Conservation (phyloP, 345 rosid genomes). For the Eucalyptus lansdowneana region DNA sequence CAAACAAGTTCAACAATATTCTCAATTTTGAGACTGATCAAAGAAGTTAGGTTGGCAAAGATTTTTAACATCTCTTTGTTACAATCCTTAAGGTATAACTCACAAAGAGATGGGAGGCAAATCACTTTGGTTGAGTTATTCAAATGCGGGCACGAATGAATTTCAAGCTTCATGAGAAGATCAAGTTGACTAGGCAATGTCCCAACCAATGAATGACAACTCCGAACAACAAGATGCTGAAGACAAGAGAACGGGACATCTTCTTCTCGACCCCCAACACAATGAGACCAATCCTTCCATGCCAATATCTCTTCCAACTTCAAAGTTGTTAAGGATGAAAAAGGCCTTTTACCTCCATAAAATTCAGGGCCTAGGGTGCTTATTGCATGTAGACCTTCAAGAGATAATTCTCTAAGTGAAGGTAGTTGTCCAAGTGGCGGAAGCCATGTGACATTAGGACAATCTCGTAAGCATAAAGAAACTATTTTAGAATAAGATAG, state of each 20-base stretch:
- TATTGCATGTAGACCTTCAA: background rate
- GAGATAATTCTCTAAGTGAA: background rate
- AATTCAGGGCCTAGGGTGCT: background rate
- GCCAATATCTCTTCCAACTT: background rate
- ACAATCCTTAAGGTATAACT: background rate
- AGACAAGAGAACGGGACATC: background rate
- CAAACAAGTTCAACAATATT: background rate
- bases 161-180: background rate
- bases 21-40: background rate
- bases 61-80: background rate
- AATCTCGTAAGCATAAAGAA: background rate
- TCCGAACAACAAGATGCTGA: background rate
- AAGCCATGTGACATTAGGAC: rapidly evolving
- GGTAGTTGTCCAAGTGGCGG: background rate
- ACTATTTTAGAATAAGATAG: background rate
- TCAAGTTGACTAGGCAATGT: rapidly evolving
- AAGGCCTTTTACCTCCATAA: background rate
- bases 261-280: rapidly evolving
- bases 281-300: background rate
- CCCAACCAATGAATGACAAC: rapidly evolving
- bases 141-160: rapidly evolving
- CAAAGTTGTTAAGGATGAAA: background rate
- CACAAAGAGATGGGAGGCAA: background rate
- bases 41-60: background rate
- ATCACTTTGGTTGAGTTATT: rapidly evolving